Evolutionary conservation across 192 early-diverging fungal genomes (phyloP).

Genomic region (Chytriomyces confervae): DNA sequence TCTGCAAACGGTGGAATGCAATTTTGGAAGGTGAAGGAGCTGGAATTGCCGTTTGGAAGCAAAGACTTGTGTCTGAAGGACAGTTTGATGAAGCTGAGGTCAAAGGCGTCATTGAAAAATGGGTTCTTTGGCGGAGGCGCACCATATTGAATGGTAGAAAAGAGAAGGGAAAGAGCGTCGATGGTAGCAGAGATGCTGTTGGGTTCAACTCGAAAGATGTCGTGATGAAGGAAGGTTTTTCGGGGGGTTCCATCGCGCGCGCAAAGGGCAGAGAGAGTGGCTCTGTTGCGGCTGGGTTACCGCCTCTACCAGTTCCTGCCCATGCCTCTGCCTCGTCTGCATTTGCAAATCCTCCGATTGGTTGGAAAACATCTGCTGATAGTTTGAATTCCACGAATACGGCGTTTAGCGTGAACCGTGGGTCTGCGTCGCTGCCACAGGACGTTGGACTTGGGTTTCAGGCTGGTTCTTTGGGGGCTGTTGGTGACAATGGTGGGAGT

Average conservation of each 20-base stretch:
- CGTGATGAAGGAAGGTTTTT: neutral
- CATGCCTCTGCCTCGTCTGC: no score
- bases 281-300: no score
- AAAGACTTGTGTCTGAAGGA: constrained; percentile 45
- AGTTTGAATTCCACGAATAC: neutral
- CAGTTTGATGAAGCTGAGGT: constrained; percentile 54
- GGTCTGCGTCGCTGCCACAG: neutral
- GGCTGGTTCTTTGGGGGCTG: neutral
- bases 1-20: constrained; percentile 77
- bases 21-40: constrained; percentile 77
- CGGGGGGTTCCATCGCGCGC: neutral
- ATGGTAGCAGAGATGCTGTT: neutral
- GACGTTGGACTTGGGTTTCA: constrained; percentile 2
- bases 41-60: constrained; percentile 61
- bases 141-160: neutral
- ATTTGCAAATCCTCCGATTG: neutral
- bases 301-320: no score
- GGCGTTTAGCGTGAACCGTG: neutral
- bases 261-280: no score
- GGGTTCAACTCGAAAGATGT: neutral
- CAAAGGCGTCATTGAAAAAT: constrained; percentile 32
- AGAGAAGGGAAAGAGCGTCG: neutral
- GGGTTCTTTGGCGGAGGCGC: constrained; percentile 20
- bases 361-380: neutral
- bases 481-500: neutral